Evolutionary conservation across 768 basidiomycete species (phyloP).

Genomic region (Mycena albidolilacea): DNA sequence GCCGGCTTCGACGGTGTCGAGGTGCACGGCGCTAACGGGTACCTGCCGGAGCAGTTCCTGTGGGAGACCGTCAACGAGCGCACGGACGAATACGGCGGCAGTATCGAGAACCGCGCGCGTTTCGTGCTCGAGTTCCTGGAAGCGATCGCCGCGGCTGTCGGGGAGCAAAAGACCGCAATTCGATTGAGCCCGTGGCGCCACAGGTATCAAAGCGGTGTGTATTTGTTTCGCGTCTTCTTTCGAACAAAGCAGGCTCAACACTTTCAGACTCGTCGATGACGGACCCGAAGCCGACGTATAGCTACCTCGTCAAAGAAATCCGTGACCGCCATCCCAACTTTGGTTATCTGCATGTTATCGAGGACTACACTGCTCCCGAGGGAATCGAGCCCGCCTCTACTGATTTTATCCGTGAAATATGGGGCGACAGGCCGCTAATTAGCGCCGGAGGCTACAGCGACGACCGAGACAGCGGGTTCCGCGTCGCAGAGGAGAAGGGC

Average conservation of each 20-base stretch:
- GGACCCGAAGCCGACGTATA: constrained; percentile 46
- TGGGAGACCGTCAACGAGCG: constrained; percentile 68
- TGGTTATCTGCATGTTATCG: constrained; percentile 59
- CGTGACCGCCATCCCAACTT: constrained; percentile 49
- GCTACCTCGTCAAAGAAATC: constrained; percentile 47
- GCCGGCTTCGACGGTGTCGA: constrained; percentile 81
- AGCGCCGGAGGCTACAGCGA: constrained; percentile 60
- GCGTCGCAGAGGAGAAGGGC: constrained; percentile 49
- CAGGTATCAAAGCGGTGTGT: constrained; percentile 42
- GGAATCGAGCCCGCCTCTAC: constrained; percentile 47
- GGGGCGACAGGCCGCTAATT: constrained; percentile 59
- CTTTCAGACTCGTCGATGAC: not conserved
- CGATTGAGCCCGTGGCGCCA: constrained; percentile 73
- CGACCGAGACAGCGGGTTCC: constrained; percentile 54
- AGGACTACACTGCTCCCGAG: constrained; percentile 38
- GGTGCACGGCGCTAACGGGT: constrained; percentile 63
- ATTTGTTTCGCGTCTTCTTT: not conserved
- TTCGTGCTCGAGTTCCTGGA: constrained; percentile 71
- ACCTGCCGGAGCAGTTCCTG: constrained; percentile 74
- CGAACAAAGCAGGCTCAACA: not conserved
- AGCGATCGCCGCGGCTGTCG: constrained; percentile 66
- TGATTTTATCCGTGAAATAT: constrained; percentile 62
- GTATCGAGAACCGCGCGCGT: constrained; percentile 69
- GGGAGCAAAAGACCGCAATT: constrained; percentile 67
- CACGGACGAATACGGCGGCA: constrained; percentile 79